phyloP scores from a whole-genome alignment of 108 stramenopile genomes.

The Cyclotella atomus region DNA sequence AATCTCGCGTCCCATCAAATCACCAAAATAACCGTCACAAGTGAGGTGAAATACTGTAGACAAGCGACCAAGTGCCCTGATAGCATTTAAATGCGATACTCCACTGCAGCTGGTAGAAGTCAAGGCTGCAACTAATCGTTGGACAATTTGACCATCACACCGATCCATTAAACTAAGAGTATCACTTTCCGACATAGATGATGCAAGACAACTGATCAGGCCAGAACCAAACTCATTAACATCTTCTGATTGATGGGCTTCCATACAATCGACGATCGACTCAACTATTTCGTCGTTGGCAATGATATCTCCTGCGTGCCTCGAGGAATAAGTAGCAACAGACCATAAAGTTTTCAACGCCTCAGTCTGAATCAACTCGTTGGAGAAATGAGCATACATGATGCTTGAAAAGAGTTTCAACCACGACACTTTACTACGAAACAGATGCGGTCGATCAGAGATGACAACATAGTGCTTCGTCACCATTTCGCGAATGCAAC shows the following conservation, averaged over 20 bases:
- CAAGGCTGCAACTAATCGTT: conserved; percentile 28
- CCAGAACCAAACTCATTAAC: conserved; percentile 33
- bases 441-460: not conserved
- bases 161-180: conserved; percentile 19
- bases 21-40: conserved; percentile 9
- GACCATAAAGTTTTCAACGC: conserved; percentile 25
- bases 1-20: conserved; percentile 23
- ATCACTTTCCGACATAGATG: conserved; percentile 8
- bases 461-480: not conserved
- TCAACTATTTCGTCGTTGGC: conserved; percentile 19
- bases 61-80: conserved; percentile 35
- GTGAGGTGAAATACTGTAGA: conserved; percentile 29
- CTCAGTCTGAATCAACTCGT: conserved; percentile 25
- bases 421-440: conserved; percentile 4
- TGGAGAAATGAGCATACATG: conserved; percentile 3
- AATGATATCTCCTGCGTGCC: conserved; percentile 11
- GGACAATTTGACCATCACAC: conserved; percentile 24
- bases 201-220: conserved; percentile 19
- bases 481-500: conserved; percentile 1
- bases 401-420: conserved; percentile 5
- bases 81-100: conserved; percentile 11
- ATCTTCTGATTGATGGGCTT: conserved; percentile 2
- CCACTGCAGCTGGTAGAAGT: conserved; percentile 8
- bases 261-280: conserved; percentile 18
- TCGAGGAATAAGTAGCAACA: conserved; percentile 1